phyloP scores from a whole-genome alignment of 129 eudicot genomes.

The Centella asiatica region DNA sequence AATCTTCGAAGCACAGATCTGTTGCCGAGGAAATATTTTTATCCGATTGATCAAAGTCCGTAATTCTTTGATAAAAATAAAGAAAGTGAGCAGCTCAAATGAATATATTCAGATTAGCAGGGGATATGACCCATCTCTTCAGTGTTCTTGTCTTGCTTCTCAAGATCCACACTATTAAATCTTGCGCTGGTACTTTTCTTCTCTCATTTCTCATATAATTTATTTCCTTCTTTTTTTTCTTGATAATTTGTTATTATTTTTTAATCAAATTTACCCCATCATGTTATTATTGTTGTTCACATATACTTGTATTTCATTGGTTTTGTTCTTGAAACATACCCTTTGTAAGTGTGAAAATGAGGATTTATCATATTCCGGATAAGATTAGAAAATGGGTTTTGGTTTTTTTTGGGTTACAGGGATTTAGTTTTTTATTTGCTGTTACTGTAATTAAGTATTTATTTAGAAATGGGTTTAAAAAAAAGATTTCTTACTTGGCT shows the following conservation, averaged over 20 bases:
- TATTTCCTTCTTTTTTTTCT: background rate
- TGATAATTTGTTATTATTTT: background rate
- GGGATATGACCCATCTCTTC: slow-evolving; percentile 95
- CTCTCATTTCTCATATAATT: background rate
- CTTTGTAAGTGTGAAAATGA: background rate
- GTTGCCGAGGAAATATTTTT: too few species aligned
- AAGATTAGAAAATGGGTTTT: background rate
- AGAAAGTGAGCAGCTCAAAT: too few species aligned
- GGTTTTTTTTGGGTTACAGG: background rate
- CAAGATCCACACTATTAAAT: slow-evolving; percentile 95
- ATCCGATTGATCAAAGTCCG: too few species aligned
- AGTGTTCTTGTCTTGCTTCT: slow-evolving; percentile 93
- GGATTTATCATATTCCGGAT: too few species aligned
- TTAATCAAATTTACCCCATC: background rate
- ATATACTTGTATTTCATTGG: background rate
- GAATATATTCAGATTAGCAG: slow-evolving; percentile 95
- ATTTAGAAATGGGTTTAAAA: background rate
- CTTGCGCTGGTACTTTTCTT: slow-evolving; percentile 70
- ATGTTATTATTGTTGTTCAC: background rate
- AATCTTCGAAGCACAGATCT: too few species aligned
- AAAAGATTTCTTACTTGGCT: too few species aligned
- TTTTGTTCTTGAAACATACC: slow-evolving; percentile 3
- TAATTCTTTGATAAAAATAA: too few species aligned
- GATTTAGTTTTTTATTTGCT: too few species aligned
- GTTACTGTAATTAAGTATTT: background rate